Percentiles rank a stretch among this genome's conserved stretches.
These are phyloP conservation scores for Venustampulla echinocandica DNA, from an alignment of 495 filamentous ascomycete genomes.

Conservation along the genomic window DNA sequence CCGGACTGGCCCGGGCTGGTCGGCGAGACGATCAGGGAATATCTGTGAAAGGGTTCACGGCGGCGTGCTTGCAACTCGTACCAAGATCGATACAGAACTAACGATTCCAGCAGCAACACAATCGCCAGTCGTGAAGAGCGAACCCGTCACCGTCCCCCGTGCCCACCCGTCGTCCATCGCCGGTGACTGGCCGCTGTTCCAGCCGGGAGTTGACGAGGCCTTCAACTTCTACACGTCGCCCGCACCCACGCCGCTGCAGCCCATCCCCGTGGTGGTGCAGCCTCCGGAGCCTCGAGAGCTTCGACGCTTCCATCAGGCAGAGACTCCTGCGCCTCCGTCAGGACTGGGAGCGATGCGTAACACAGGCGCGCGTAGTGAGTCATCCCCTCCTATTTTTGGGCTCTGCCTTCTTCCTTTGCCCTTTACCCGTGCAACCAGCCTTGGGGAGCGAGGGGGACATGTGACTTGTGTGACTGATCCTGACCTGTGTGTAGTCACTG, in stretches of 20 bases:
- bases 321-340: constrained; percentile 1
- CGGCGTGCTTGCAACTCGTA: no score
- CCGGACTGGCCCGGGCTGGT: no score
- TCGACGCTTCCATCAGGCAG: constrained; percentile 2
- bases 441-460: not conserved
- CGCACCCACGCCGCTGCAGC: not conserved
- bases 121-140: constrained; percentile 8
- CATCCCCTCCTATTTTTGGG: constrained; percentile 1
- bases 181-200: constrained; percentile 1
- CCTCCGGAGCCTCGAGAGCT: not conserved
- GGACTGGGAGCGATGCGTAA: not conserved
- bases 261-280: not conserved
- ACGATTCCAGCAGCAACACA: not conserved
- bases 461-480: constrained; percentile 2
- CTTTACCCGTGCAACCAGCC: not conserved
- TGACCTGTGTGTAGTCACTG: not conserved
- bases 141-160: no score
- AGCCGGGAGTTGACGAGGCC: not conserved
- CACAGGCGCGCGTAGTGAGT: constrained; percentile 5
- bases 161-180: not conserved
- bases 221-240: not conserved
- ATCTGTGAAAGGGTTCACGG: not conserved
- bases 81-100: no score
- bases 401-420: not conserved
- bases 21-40: not conserved